phyloP scores from a whole-genome alignment of 306 rosid species.

The Fragaria nilgerrensis region DNA sequence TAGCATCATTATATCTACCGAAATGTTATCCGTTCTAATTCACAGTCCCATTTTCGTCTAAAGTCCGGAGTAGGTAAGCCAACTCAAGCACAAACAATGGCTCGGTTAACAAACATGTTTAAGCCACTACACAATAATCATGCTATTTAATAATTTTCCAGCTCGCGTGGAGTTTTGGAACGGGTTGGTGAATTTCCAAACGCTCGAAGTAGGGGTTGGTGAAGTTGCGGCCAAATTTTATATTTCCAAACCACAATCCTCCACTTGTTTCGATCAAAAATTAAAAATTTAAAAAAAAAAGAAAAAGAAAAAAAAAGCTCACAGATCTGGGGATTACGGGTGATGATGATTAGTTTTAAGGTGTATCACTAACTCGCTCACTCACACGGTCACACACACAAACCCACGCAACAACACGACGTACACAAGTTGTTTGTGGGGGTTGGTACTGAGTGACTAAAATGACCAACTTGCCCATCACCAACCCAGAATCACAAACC shows the following conservation, averaged over 20 bases:
- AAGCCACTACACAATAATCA: too few relatives aligned
- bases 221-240: neutral
- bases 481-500: slow-evolving; percentile 26
- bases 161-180: neutral
- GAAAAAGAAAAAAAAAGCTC: too few relatives aligned
- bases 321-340: too few relatives aligned
- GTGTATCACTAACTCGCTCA: neutral
- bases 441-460: slow-evolving; percentile 4
- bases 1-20: too few relatives aligned
- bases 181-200: neutral
- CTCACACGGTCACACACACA: neutral
- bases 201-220: neutral
- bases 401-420: neutral
- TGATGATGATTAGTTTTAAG: neutral
- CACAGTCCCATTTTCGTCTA: too few relatives aligned
- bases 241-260: neutral
- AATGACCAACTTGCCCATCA: slow-evolving; percentile 22
- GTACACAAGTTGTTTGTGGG: slow-evolving; percentile 7
- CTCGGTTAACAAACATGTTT: neutral
- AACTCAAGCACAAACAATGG: neutral
- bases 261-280: neutral
- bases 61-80: neutral
- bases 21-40: too few relatives aligned
- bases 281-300: too few relatives aligned
- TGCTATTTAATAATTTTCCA: neutral